Conservation (phyloP, 108 stramenopile species). For the Skeletonema grethae region DNA sequence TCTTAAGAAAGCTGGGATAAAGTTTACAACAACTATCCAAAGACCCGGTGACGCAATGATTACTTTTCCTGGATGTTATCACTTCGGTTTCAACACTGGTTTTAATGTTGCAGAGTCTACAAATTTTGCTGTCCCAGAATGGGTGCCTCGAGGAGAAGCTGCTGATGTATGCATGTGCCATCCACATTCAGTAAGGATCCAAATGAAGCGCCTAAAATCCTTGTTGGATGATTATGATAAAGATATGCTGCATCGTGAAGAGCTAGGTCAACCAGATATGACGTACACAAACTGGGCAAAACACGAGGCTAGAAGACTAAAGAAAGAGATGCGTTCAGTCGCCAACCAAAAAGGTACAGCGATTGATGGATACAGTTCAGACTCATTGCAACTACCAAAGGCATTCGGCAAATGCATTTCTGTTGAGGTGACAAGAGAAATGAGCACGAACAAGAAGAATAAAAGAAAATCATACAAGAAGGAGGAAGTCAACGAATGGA, state of each 20-base stretch:
- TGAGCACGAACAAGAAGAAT: slow-evolving; percentile 16
- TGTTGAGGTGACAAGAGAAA: slow-evolving; percentile 48
- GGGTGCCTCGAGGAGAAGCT: slow-evolving; percentile 82
- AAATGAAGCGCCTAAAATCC: slow-evolving; percentile 80
- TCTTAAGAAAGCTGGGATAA: slow-evolving; percentile 90
- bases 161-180: slow-evolving; percentile 92
- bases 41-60: slow-evolving; percentile 95
- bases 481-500: slow-evolving; percentile 47
- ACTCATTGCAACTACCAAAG: slow-evolving; percentile 13
- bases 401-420: slow-evolving; percentile 36
- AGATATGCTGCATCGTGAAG: slow-evolving; percentile 48
- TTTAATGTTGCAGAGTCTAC: slow-evolving; percentile 98
- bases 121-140: slow-evolving; percentile 94
- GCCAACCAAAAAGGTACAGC: slow-evolving; percentile 15
- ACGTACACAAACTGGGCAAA: slow-evolving; percentile 51
- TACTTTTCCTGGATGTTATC: slow-evolving; percentile 95
- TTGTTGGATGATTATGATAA: slow-evolving; percentile 73
- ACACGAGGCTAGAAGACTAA: slow-evolving; percentile 48
- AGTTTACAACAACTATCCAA: slow-evolving; percentile 91
- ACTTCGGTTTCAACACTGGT: slow-evolving; percentile 98
- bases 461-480: slow-evolving; percentile 28
- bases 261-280: slow-evolving; percentile 25
- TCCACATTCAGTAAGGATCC: slow-evolving; percentile 90
- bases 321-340: slow-evolving; percentile 23
- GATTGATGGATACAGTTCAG: background rate